Evolutionary conservation across 768 basidiomycete species (phyloP), one percentile per base, ranked within the genome.

Genomic region (Clitopilus passeckerianus): DNA sequence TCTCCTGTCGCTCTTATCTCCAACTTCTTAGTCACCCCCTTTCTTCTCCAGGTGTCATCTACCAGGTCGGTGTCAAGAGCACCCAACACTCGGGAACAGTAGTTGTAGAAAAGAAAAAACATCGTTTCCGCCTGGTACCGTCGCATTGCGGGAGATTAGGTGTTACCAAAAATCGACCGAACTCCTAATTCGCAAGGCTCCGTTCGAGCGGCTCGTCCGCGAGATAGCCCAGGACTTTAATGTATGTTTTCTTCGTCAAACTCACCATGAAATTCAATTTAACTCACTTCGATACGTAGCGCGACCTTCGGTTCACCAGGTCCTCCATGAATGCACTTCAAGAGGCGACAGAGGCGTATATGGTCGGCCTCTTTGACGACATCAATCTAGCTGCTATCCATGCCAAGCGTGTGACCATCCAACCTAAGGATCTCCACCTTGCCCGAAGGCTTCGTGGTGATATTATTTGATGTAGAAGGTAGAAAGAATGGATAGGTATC

Each of bases 201-300:
- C 66, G 8, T 67, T 67, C 56, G 63, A 66, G 53, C 65, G 66
- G 34, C 63, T 67, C n/a, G 66, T 67, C 18, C 63, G 65, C 43
- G 66, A 67, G 53, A 60, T 67, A 23, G 66, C 66, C 6, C 66
- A 64, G 22, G 62, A 63, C 37, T 67, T 60, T 53, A 53, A 56
- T 14, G 66, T 66, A 33, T 1, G 62, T 64, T 41, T 50, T n/a
- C 8, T 24, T 12, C 15, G 18, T 7, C 27, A 7, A 7, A 7
- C 27, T 30, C 27, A 30, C 7, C 7, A 7, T 30, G 7, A 30
- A 30, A 4, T 30, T 30, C 27, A 30, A 7, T 7, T 30, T 7
- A 30, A 30, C 27, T 30, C 27, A 30, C 27, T 30, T 30, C 27
- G 7, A 30, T 30, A 30, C 34, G 3, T 54, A 67, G 66, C 50